Evolutionary conservation across 2,329 filamentous ascomycete species (phyloP), one percentile per base, ranked within the genome.

Genomic region (Ophiostoma montium): DNA sequence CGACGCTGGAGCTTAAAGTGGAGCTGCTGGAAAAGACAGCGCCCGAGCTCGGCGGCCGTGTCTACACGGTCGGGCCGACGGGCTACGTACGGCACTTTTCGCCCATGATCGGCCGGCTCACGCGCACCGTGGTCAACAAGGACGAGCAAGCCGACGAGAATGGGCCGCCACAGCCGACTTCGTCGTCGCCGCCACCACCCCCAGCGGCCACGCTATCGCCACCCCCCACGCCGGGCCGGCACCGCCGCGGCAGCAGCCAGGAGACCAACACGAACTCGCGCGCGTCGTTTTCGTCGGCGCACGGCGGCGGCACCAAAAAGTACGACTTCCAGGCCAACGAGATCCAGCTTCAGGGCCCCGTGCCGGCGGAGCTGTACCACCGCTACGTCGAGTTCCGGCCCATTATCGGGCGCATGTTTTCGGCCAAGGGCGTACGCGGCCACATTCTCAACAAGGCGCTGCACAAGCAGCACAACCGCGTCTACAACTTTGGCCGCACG

Each of bases 301-400:
- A 23, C 12, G 13, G 18, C 13, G 13, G 27, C n/a, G 9, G 18
- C 30, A 16, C 45, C 3, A 39, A 48, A 16, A 45, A 45, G 30
- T 48, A 48, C 58, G 89, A 85, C 64, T 96, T 96, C 65, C 89
- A 95, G 71, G 86, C 90, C 35, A 89, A 87, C 62, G 84, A 95
- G 63, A 80, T 95, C 59, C 90, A 95, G 62, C 74, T 96, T 8
- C 72, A 76, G 42, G 90, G 90, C 0, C 90, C 90, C 0, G 82
- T 92, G 0, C 89, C 90, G 0, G 69, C 78, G 2, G 71, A 80
- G 53, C 70, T 96, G 32, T 95, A 95, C 63, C 89, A 95, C 62
- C 84, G 88, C 56, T 96, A 84, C 60, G 89, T 95, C 50, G 89
- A 94, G 62, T 95, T 95, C 65, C 84, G 80, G 50, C 88, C 89